Evolutionary conservation across 805 yeast genomes (phyloP).

Genomic region (Metschnikowia matae): DNA sequence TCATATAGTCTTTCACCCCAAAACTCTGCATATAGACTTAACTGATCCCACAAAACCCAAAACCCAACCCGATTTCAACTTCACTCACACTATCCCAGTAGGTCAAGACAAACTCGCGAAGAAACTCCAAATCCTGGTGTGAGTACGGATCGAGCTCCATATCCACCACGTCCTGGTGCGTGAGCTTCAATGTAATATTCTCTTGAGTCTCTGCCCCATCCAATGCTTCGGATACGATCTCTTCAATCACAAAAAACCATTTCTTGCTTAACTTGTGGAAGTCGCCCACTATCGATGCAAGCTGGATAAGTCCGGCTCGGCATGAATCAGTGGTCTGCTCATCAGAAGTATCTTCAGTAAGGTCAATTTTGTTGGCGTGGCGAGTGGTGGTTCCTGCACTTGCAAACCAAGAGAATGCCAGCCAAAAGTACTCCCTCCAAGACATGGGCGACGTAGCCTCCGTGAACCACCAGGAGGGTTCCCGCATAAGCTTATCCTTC

Average conservation of each 20-base stretch:
- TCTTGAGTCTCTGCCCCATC: conserved; percentile 12
- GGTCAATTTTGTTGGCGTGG: conserved; percentile 11
- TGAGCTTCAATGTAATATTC: conserved; percentile 27
- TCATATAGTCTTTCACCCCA: not conserved
- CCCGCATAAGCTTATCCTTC: conserved; percentile 13
- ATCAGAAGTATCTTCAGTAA: conserved; percentile 2
- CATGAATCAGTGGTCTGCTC: conserved; percentile 5
- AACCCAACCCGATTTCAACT: conserved; percentile 34
- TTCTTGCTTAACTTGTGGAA: conserved; percentile 39
- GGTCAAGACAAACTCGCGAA: conserved; percentile 29
- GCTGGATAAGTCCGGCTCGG: conserved; percentile 9
- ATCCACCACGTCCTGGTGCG: conserved; percentile 39
- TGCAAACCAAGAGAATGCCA: conserved; percentile 84
- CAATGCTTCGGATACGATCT: conserved; percentile 29
- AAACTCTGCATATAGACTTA: not conserved
- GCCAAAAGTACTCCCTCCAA: conserved; percentile 59
- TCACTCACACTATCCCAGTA: conserved; percentile 32
- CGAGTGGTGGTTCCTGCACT: conserved; percentile 61
- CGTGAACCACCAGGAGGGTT: conserved; percentile 43
- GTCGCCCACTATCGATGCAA: conserved; percentile 31
- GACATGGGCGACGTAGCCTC: conserved; percentile 46
- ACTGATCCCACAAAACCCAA: conserved; percentile 27
- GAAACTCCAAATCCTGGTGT: conserved; percentile 34
- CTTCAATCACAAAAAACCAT: conserved; percentile 34
- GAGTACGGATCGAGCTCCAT: conserved; percentile 43